Base-by-base conservation (phyloP, 2,329 filamentous ascomycete genomes). In the Tolypocladium tropicale region DNA sequence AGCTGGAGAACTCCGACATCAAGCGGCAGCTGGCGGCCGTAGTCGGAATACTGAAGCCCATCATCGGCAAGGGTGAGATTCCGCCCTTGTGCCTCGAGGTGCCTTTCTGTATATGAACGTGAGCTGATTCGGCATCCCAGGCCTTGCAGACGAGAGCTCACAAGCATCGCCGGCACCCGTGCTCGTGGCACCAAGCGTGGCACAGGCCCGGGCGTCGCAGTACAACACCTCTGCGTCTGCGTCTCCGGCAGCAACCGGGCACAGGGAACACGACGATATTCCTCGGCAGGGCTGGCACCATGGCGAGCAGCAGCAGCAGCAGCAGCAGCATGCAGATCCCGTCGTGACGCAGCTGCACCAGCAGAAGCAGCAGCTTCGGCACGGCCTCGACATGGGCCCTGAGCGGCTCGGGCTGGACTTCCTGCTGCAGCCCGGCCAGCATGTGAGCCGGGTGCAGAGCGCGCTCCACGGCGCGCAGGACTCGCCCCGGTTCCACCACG, bases 1-100 rank as follows among this genome's bases (percentile, higher is more conserved):
- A 90, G 72, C 82, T 83, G 34, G 90, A 95, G 72, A 93, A 94
- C 74, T 81, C 83, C 58, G 88, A 92, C 60, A 86, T 95, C 60
- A 86, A 84, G 65, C 78, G 81, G 66, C 81, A 84, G 34, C 72
- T 95, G 62, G 79, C 82, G 56, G 78, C 79, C 34, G 80, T 90
- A 41, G 72, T 91, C 67, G 75, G 79, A 61, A 78, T 85, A 65
- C 76, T 88, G 53, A 80, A 86, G 66, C 82, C 83, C 41, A 70
- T 86, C 30, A 68, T 86, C 43, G 65, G 67, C 18, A 55, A 64
- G 49, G 59, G 68, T 61, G 58, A 57, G 64, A n/a, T 61, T 2
- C 12, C 25, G 2, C 2, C 3, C 6, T 28, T 25, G 4, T 5
- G 39, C 11, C 39, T 25, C 21, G 21, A 23, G 39, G 6, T 14